phyloP scores from a whole-genome alignment of 768 basidiomycete species.

The Tulasnella sp. region DNA sequence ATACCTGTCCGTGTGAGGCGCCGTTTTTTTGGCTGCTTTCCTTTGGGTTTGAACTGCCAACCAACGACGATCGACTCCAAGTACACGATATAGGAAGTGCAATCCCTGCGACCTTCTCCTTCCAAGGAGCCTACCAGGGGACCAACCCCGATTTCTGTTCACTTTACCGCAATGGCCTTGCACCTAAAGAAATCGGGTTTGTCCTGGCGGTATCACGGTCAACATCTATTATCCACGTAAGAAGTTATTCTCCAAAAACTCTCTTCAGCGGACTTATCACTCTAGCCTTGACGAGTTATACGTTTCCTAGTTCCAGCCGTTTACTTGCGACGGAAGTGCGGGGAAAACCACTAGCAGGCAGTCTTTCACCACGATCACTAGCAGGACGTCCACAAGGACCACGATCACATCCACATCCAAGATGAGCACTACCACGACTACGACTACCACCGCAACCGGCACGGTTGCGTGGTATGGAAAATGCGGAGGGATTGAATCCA shows the following conservation, averaged over 20 bases:
- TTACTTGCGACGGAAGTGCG: conserved; percentile 7
- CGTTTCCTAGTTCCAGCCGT: conserved; percentile 7
- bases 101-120: conserved; percentile 26
- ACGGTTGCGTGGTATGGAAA: background rate
- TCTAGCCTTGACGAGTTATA: conserved; percentile 19
- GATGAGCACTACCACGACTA: background rate
- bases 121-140: conserved; percentile 32
- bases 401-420: background rate
- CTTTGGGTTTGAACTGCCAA: too few relatives aligned
- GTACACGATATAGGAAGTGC: too few relatives aligned
- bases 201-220: background rate
- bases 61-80: too few relatives aligned
- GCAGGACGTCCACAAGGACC: background rate
- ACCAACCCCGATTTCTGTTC: background rate
- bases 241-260: background rate
- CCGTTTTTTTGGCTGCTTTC: too few relatives aligned
- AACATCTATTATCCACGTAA: background rate
- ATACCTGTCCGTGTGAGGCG: too few relatives aligned
- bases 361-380: background rate
- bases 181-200: background rate
- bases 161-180: background rate
- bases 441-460: background rate
- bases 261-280: background rate
- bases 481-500: background rate
- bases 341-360: background rate